Conservation (phyloP, 2,329 filamentous ascomycete species). For the Claviceps maximensis region DNA sequence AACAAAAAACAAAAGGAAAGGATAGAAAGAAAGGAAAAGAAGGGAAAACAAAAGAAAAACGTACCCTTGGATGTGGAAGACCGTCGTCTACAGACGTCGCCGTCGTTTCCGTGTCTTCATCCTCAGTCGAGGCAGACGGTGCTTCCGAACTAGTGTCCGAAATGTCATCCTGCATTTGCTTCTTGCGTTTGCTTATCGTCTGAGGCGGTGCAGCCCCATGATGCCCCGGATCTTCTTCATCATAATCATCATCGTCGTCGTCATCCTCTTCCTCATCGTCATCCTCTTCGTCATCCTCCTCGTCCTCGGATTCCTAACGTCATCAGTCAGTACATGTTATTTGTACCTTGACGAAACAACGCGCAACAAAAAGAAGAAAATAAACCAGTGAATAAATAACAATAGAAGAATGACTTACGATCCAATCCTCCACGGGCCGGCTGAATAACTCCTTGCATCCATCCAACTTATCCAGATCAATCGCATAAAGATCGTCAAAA, state of each 20-base stretch:
- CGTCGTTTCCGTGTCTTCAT: conserved; percentile 34
- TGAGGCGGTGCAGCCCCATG: conserved; percentile 25
- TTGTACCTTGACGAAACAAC: no score
- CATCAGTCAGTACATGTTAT: neutral
- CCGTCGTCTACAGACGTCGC: conserved; percentile 54
- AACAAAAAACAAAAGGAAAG: neutral
- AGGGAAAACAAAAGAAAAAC: conserved; percentile 8
- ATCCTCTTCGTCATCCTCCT: conserved; percentile 28
- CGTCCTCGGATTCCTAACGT: conserved; percentile 42
- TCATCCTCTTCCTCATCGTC: conserved; percentile 37
- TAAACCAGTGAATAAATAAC: conserved; percentile 1
- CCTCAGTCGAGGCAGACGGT: conserved; percentile 20
- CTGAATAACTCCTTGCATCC: conserved; percentile 87
- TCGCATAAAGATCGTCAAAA: conserved; percentile 86
- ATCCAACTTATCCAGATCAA: conserved; percentile 89
- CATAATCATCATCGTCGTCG: conserved; percentile 41
- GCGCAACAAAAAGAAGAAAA: neutral
- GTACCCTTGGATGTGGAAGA: conserved; percentile 54
- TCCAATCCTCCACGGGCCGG: conserved; percentile 73
- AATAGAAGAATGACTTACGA: conserved; percentile 30
- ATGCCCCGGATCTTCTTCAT: conserved; percentile 33
- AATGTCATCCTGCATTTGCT: conserved; percentile 37
- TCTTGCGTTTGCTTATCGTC: conserved; percentile 43
- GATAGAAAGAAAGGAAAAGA: neutral
- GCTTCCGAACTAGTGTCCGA: conserved; percentile 25